A percentile compares a stretch with the other conserved stretches of the same genome.
Evolutionary conservation across 2,329 filamentous ascomycete genomes (phyloP).

Genomic region (Sarocladium oryzae): DNA sequence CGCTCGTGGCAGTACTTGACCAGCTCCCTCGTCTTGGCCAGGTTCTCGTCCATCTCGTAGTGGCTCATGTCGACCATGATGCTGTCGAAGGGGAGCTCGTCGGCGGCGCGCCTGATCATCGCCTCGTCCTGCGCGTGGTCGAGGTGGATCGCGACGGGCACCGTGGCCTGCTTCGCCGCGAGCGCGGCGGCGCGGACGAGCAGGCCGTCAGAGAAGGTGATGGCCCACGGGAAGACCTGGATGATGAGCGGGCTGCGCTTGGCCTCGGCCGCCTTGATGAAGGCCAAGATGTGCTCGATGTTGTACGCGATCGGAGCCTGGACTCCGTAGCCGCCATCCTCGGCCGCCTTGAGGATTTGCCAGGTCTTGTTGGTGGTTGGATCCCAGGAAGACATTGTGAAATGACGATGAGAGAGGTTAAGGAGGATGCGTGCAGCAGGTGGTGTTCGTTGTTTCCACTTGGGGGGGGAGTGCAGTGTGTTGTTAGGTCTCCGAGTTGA

Average conservation of each 20-base stretch:
- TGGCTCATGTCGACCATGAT: conserved; percentile 78
- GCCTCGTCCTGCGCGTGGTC: conserved; percentile 59
- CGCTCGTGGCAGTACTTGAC: conserved; percentile 54
- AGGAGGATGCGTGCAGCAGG: too few species aligned
- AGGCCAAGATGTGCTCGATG: conserved; percentile 62
- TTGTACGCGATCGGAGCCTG: conserved; percentile 52
- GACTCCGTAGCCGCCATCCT: conserved; percentile 48
- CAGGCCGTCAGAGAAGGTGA: conserved; percentile 51
- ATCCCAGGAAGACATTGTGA: conserved; percentile 16
- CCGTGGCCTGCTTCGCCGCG: conserved; percentile 46
- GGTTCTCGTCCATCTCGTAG: conserved; percentile 64
- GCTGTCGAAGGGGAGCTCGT: conserved; percentile 54
- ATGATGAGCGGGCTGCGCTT: conserved; percentile 61
- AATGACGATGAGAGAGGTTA: too few species aligned
- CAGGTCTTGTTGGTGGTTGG: conserved; percentile 19
- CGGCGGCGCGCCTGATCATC: conserved; percentile 50
- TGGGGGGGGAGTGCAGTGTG: background rate
- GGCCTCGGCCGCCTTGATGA: conserved; percentile 60
- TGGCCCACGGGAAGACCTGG: conserved; percentile 66
- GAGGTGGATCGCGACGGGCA: conserved; percentile 57
- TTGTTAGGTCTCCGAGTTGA: too few species aligned
- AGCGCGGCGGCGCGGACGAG: conserved; percentile 47
- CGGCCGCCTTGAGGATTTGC: conserved; percentile 45
- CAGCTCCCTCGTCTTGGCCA: conserved; percentile 55
- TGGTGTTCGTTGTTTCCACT: too few species aligned